Conservation (phyloP, 2,329 filamentous ascomycete species). For the Sporothrix pallida region DNA sequence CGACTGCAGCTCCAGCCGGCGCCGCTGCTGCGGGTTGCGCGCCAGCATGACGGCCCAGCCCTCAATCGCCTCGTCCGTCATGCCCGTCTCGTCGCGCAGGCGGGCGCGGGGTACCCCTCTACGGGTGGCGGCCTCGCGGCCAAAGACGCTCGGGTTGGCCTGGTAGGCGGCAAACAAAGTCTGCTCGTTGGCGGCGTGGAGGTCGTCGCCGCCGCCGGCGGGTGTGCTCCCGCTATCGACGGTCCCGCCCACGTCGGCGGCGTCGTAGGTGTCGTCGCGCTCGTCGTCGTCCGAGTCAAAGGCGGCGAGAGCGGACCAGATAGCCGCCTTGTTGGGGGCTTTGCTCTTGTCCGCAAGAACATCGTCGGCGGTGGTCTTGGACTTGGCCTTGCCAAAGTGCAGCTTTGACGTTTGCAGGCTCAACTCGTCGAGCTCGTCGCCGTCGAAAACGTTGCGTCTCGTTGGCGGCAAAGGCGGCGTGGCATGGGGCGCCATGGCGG, state of each 20-base stretch:
- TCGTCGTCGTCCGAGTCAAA: constrained; percentile 97
- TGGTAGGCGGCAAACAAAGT: constrained; percentile 75
- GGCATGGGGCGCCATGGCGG: constrained; percentile 59
- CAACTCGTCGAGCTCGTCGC: constrained; percentile 78
- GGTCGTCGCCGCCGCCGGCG: constrained; percentile 55
- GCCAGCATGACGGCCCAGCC: constrained; percentile 90
- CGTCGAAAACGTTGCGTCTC: constrained; percentile 78
- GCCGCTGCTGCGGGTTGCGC: constrained; percentile 71
- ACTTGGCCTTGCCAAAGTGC: constrained; percentile 76
- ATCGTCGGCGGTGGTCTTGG: constrained; percentile 70
- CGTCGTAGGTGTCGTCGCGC: constrained; percentile 94
- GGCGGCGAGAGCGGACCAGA: constrained; percentile 82
- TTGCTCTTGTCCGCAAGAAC: constrained; percentile 68
- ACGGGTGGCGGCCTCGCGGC: constrained; percentile 72
- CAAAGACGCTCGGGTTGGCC: constrained; percentile 65
- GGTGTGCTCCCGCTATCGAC: constrained; percentile 72
- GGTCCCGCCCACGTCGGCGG: constrained; percentile 86
- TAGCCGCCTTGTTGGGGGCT: constrained; percentile 79
- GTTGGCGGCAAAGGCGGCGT: constrained; percentile 63
- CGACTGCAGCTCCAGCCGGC: constrained; percentile 71
- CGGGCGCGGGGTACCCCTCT: constrained; percentile 65
- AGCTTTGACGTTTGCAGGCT: constrained; percentile 67
- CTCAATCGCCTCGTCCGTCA: constrained; percentile 94
- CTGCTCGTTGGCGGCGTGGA: constrained; percentile 67
- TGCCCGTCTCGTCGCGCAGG: constrained; percentile 76